Base-by-base conservation (phyloP, 305 asterid genomes). In the Fraxinus sp. region DNA sequence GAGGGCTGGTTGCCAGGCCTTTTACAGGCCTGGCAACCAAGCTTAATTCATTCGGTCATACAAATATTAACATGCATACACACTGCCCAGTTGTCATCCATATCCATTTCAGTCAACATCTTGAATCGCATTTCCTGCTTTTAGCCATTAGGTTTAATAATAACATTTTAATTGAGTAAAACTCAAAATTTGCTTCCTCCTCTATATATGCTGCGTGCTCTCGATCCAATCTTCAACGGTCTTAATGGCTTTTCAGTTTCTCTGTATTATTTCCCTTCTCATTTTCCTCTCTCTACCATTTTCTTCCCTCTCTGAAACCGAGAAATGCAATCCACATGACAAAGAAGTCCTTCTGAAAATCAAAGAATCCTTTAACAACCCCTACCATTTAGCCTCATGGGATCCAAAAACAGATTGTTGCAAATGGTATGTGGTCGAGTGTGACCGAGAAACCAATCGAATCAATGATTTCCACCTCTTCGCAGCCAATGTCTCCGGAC, bases 361-460 rank as follows among this genome's bases (percentile, higher is more conserved):
- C 75, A 70, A 70, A 30, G 1, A 70, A 30, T 70, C 75, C 39
- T 70, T 70, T 22, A 70, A 70, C 20, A 70, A 70, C 16, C 39
- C 75, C 10, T 70, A 70, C 75, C 75, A 70, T 16, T 70, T 70
- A 11, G 39, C 75, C 75, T 70, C 75, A 1, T 70, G 75, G 75
- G 18, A 10, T 26, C 41, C 75, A 28, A 16, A 70, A 14, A 70
- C 75, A 1, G 75, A 70, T 30, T 70, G 75, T 22, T 70, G 75
- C 75, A 9, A 70, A 11, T 70, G 75, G 75, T 70, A 70, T 14
- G 37, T 70, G 10, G 75, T 70, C 8, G 39, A 70, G 18, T 70
- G 75, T 70, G 75, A 70, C 35, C 39, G 75, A n/a, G n/a, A 70
- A 13, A 70, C 75, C 22, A 30, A 30, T 28, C 75, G 75, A 22